A percentile compares a stretch with the other conserved stretches of the same genome.
Evolutionary conservation across 2,329 filamentous ascomycete genomes (phyloP).

Genomic region (Neofusicoccum sp.): DNA sequence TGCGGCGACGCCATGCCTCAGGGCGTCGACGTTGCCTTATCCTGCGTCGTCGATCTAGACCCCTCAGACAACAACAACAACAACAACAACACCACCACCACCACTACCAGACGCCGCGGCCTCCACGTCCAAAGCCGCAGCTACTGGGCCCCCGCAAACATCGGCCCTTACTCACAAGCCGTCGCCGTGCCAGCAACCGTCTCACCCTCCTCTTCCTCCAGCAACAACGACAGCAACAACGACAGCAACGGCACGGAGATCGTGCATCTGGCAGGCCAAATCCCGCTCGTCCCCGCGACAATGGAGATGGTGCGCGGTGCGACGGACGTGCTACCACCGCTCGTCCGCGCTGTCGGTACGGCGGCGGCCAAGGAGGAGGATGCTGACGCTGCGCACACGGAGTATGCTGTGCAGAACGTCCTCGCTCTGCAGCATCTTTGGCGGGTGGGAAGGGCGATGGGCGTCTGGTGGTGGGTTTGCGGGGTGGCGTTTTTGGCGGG

Average conservation of each 20-base stretch:
- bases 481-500: slow-evolving; percentile 72
- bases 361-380: not conserved
- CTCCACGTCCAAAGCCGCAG: slow-evolving; percentile 91
- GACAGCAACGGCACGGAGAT: slow-evolving; percentile 30
- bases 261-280: slow-evolving; percentile 83
- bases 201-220: not conserved
- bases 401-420: slow-evolving; percentile 61
- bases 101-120: slow-evolving; percentile 44
- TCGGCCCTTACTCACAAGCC: slow-evolving; percentile 94
- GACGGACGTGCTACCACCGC: slow-evolving; percentile 21
- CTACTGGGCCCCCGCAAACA: slow-evolving; percentile 98
- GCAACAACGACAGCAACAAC: not conserved
- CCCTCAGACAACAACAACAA: not conserved
- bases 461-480: slow-evolving; percentile 73
- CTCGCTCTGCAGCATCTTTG: slow-evolving; percentile 88
- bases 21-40: slow-evolving; percentile 62
- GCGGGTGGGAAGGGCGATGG: slow-evolving; percentile 74
- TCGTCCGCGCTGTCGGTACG: not conserved
- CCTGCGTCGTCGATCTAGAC: slow-evolving; percentile 44
- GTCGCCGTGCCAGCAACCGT: slow-evolving; percentile 58
- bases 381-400: slow-evolving; percentile 16
- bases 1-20: slow-evolving; percentile 68
- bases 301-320: slow-evolving; percentile 62
- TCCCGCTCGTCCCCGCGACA: slow-evolving; percentile 77
- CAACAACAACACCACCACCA: not conserved